Evolutionary conservation across 2,329 filamentous ascomycete species (phyloP), one percentile per base, ranked within the genome.

Genomic region (Penicillium sp.): DNA sequence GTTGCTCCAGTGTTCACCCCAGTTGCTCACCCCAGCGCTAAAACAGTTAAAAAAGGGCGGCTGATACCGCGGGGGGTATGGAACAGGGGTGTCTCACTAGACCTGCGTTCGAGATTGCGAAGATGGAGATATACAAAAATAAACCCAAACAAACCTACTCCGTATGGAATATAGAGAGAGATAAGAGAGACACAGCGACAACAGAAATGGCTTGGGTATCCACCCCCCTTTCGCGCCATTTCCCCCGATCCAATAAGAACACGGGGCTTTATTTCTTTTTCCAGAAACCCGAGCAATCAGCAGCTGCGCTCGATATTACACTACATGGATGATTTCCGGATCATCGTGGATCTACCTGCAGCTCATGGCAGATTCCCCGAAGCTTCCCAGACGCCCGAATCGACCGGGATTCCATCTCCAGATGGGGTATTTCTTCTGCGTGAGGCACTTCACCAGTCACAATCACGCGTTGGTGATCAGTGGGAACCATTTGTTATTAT

Each of bases 311-410:
- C 19, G 43, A 45, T 33, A 51, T 52, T 39, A 34, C 31, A 52
- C 19, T 36, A 52, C 24, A 5, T 46, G 31, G 44, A 24, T 37
- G 36, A 55, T 58, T 56, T 59, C 56, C 58, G 34, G 62, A 63
- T 64, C 54, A 51, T 39, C 60, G 24, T 58, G 53, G 60, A 52
- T 62, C 60, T 44, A 28, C 1, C 54, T 56, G 54, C 54, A 59
- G 31, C 58, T 53, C 58, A 58, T 58, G 59, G 45, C 26, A 42
- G 33, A 37, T 56, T 45, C 49, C 33, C 36, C 43, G 44, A 55
- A 56, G 55, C 53, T 56, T 56, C 19, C 13, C 42, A 29, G 18
- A 8, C n/a, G 39, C 24, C 16, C 33, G 21, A 52, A 55, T 46
- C 34, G 26, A n/a, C 36, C 46, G 54, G 51, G 29, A 36, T 11